Percentiles rank a stretch among this genome's conserved stretches.
Evolutionary conservation across 1,139 yeast genomes (phyloP).

Genomic region (Trichomonascaceae sp.): DNA sequence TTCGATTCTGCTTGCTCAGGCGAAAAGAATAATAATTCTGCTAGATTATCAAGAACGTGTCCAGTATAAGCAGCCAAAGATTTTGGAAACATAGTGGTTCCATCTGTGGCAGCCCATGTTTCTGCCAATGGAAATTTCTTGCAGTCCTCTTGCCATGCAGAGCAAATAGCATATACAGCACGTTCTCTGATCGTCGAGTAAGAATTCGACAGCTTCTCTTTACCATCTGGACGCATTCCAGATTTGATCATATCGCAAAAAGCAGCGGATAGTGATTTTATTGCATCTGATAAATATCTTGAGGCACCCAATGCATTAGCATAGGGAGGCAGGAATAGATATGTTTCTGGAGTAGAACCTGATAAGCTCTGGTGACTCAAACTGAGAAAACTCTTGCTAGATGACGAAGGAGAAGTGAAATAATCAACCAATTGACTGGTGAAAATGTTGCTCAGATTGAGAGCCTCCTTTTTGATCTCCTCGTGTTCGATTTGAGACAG

Average conservation of each 20-base stretch:
- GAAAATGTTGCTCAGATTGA: constrained; percentile 23
- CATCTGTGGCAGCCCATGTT: constrained; percentile 31
- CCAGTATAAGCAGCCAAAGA: constrained; percentile 29
- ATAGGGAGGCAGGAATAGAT: constrained; percentile 55
- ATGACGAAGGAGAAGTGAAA: constrained; percentile 18
- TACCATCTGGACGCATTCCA: constrained; percentile 35
- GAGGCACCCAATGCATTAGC: constrained; percentile 55
- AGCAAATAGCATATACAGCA: constrained; percentile 42
- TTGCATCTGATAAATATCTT: constrained; percentile 41
- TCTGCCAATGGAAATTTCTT: constrained; percentile 40
- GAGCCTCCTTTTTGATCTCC: constrained; percentile 25
- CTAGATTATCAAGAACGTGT: constrained; percentile 29
- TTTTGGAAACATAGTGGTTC: constrained; percentile 25
- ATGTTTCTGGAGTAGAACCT: constrained; percentile 41
- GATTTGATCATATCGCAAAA: constrained; percentile 43
- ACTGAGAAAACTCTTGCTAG: not conserved
- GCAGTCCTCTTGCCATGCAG: constrained; percentile 47
- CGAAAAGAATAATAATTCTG: constrained; percentile 23
- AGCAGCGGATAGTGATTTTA: constrained; percentile 35
- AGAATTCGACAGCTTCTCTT: constrained; percentile 35
- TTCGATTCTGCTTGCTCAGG: constrained; percentile 17
- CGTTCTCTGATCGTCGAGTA: constrained; percentile 38
- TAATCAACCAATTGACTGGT: constrained; percentile 27
- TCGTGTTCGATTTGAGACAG: constrained; percentile 27
- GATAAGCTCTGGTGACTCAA: constrained; percentile 27